Conservation (phyloP, 1,139 yeast genomes). For the Sugiyamaella pinicola region DNA sequence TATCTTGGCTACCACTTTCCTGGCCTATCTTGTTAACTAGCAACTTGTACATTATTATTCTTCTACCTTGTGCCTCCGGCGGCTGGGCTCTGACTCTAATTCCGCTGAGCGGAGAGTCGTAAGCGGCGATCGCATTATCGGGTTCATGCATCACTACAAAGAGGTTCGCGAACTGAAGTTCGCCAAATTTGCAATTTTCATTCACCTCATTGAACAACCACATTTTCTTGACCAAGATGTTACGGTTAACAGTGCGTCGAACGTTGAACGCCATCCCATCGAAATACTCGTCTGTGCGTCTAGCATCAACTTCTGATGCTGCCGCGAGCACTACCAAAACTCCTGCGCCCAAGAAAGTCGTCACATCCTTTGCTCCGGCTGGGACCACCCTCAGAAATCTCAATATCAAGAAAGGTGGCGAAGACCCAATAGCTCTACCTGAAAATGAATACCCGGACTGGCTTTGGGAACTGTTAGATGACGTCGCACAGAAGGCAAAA, state of each 20-base stretch:
- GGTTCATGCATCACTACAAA: neutral
- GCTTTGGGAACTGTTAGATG: conserved; percentile 89
- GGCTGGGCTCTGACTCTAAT: neutral
- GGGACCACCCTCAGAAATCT: conserved; percentile 79
- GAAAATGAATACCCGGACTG: conserved; percentile 92
- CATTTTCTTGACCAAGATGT: conserved; percentile 8
- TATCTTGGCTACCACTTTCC: conserved; percentile 30
- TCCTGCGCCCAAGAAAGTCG: conserved; percentile 20
- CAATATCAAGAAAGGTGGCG: conserved; percentile 74
- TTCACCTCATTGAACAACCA: neutral
- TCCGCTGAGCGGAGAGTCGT: neutral
- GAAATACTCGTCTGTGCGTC: neutral
- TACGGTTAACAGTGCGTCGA: conserved; percentile 9
- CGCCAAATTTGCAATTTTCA: conserved; percentile 10
- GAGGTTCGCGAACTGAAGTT: conserved; percentile 12
- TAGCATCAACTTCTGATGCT: neutral
- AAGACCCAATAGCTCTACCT: conserved; percentile 86
- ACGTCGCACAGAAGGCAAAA: conserved; percentile 54
- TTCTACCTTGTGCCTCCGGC: neutral
- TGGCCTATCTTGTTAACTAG: conserved; percentile 19
- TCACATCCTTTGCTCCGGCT: conserved; percentile 55
- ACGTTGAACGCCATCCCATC: neutral
- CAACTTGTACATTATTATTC: conserved; percentile 14
- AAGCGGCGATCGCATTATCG: neutral
- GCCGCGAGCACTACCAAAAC: conserved; percentile 4